Conservation (phyloP, 139 green algal species). For the Marvania coccoides region DNA sequence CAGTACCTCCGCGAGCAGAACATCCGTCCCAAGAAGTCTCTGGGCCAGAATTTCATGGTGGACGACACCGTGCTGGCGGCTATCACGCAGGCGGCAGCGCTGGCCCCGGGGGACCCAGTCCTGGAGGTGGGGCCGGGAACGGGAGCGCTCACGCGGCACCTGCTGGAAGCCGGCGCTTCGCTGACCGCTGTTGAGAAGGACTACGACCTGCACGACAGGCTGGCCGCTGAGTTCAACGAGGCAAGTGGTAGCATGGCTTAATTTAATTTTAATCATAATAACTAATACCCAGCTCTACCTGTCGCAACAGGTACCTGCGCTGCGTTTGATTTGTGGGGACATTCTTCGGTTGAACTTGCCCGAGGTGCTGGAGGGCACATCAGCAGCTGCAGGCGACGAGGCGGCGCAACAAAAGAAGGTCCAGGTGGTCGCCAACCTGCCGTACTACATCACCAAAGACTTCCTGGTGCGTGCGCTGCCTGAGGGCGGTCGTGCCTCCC, state of each 20-base stretch:
- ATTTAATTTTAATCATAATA: neutral
- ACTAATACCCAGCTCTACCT: neutral
- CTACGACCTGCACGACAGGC: slow-evolving; percentile 42
- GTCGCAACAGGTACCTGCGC: slow-evolving; percentile 23
- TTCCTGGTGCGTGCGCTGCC: slow-evolving; percentile 74
- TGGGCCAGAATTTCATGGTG: slow-evolving; percentile 91
- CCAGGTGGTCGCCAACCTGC: slow-evolving; percentile 91
- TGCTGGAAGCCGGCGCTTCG: slow-evolving; percentile 57
- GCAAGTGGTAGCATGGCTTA: neutral
- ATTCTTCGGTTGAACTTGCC: slow-evolving; percentile 50
- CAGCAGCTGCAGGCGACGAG: neutral
- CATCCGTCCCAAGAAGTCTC: slow-evolving; percentile 24
- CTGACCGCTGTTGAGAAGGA: slow-evolving; percentile 93
- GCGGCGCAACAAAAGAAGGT: neutral
- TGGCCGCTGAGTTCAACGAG: slow-evolving; percentile 38
- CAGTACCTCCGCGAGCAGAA: slow-evolving; percentile 6
- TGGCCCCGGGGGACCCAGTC: slow-evolving; percentile 65
- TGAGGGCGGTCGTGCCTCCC: slow-evolving; percentile 48
- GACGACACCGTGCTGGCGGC: slow-evolving; percentile 64
- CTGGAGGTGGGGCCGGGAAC: slow-evolving; percentile 81
- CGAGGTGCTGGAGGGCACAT: slow-evolving; percentile 11
- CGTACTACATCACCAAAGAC: slow-evolving; percentile 97
- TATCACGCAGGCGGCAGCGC: slow-evolving; percentile 50
- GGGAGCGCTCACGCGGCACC: slow-evolving; percentile 51
- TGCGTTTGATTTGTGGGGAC: slow-evolving; percentile 57